Conservation (phyloP, 139 green algal genomes). For the Volvox reticuliferus region DNA sequence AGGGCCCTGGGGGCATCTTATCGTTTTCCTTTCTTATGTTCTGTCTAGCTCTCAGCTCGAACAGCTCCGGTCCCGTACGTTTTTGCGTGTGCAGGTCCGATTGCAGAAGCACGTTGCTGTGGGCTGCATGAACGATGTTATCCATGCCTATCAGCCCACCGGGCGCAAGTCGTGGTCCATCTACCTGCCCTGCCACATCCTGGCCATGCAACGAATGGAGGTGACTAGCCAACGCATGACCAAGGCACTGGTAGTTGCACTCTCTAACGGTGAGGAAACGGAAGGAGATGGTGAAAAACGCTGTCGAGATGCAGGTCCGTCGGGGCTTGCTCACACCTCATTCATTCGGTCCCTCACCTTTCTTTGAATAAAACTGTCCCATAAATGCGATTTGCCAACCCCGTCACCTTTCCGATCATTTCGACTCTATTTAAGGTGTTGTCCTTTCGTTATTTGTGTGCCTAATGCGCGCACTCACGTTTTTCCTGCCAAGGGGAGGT, state of each 20-base stretch:
- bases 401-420: no score
- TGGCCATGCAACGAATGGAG: slow-evolving; percentile 70
- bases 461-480: no score
- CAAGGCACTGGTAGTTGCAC: slow-evolving; percentile 71
- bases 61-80: not conserved
- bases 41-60: not conserved
- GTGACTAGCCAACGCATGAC: slow-evolving; percentile 51
- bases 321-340: no score
- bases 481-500: slow-evolving; percentile 63
- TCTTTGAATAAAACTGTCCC: no score
- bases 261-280: slow-evolving; percentile 72
- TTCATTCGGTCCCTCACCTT: no score
- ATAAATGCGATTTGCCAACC: no score
- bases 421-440: no score
- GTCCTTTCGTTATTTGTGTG: no score
- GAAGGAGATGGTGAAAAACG: no score
- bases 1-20: no score
- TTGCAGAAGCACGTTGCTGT: slow-evolving; percentile 67
- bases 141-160: slow-evolving; percentile 73
- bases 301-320: no score
- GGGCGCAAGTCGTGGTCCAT: slow-evolving; percentile 77
- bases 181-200: slow-evolving; percentile 75
- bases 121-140: slow-evolving; percentile 79
- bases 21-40: no score
- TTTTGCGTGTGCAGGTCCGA: slow-evolving; percentile 38